Conservation (phyloP, 345 rosid genomes). For the Angophora floribunda region DNA sequence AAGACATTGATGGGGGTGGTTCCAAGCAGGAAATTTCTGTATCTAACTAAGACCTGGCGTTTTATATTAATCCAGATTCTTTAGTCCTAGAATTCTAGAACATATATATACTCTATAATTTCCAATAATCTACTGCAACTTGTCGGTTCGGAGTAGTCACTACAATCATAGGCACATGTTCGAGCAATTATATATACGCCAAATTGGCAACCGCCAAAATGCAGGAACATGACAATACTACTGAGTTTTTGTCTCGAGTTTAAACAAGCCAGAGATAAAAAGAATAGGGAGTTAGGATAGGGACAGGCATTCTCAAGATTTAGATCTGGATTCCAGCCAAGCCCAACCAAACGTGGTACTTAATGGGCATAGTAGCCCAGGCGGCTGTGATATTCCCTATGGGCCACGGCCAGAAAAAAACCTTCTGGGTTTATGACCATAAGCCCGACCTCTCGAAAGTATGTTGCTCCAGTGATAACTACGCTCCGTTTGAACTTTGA, state of each 20-base stretch:
- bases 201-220: no score
- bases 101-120: no score
- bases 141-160: background rate
- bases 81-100: background rate
- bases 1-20: background rate
- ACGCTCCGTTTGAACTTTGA: background rate
- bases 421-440: background rate
- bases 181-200: background rate
- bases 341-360: background rate
- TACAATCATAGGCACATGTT: background rate
- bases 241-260: background rate
- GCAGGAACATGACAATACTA: background rate
- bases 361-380: background rate
- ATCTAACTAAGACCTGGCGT: background rate
- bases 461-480: background rate
- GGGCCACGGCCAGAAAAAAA: background rate
- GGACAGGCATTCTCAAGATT: background rate
- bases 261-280: background rate
- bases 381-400: background rate
- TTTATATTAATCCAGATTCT: background rate
- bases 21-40: background rate
- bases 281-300: background rate
- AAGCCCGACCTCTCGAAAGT: background rate
- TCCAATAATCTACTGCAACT: background rate
- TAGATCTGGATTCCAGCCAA: background rate